Conservation (phyloP, 495 filamentous ascomycete species). For the Hamigera avellanea region DNA sequence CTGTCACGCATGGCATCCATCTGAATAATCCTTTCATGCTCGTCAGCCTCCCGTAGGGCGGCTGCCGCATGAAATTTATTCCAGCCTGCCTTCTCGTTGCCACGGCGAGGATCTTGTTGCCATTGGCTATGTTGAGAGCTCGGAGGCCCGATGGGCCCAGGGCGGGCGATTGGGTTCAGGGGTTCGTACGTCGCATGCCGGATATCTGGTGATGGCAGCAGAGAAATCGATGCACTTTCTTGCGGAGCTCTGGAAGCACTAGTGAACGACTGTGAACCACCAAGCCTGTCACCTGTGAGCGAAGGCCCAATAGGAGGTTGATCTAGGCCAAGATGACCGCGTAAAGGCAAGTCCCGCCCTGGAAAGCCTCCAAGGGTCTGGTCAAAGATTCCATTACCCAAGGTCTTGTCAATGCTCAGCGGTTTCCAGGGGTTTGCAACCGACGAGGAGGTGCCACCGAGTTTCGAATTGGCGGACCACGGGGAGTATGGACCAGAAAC, state of each 20-base stretch:
- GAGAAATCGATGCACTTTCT: constrained; percentile 19
- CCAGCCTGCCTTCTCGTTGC: constrained; percentile 31
- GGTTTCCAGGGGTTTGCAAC: constrained; percentile 64
- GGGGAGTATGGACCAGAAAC: constrained; percentile 24
- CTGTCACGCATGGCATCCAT: constrained; percentile 25
- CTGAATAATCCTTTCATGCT: constrained; percentile 25
- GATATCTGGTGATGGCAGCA: constrained; percentile 26
- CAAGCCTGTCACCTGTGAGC: constrained; percentile 4
- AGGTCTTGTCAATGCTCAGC: constrained; percentile 53
- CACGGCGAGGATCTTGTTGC: constrained; percentile 23
- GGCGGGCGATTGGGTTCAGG: constrained; percentile 27
- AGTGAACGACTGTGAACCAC: constrained; percentile 21
- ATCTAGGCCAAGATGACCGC: constrained; percentile 27
- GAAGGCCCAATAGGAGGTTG: constrained; percentile 17
- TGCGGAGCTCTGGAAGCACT: constrained; percentile 17
- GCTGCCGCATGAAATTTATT: constrained; percentile 34
- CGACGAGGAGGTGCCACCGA: constrained; percentile 22
- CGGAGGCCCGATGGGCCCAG: constrained; percentile 43
- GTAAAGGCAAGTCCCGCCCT: constrained; percentile 25
- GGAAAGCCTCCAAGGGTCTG: constrained; percentile 42
- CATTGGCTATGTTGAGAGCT: constrained; percentile 25
- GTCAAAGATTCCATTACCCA: constrained; percentile 74
- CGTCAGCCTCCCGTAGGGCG: constrained; percentile 30
- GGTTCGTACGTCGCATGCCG: constrained; percentile 25
- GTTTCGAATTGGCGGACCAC: constrained; percentile 27